Percentiles rank a stretch among this genome's conserved stretches.
phyloP scores from a whole-genome alignment of 1,284 basidiomycete species.

The Cerrena zonata region DNA sequence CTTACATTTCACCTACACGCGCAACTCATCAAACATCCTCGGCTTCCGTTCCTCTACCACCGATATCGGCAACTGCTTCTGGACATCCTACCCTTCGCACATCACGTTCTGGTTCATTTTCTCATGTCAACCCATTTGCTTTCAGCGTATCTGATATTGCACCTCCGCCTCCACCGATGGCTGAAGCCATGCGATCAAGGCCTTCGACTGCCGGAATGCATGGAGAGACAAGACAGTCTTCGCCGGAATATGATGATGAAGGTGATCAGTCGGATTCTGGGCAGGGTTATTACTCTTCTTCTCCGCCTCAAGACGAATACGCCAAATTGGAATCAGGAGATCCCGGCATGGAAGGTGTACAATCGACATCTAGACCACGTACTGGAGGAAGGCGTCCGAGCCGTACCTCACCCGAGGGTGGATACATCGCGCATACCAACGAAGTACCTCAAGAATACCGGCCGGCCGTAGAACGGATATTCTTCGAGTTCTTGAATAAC shows the following conservation, averaged over 20 bases:
- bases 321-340: conserved; percentile 5
- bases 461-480: conserved; percentile 80
- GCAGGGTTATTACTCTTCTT: conserved; percentile 17
- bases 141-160: conserved; percentile 33
- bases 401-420: conserved; percentile 26
- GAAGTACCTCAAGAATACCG: conserved; percentile 80
- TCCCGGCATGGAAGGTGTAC: conserved; percentile 14
- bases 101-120: conserved; percentile 62
- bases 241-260: conserved; percentile 34
- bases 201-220: conserved; percentile 28
- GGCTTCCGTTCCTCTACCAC: conserved; percentile 34
- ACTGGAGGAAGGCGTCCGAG: conserved; percentile 23
- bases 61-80: conserved; percentile 13
- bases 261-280: conserved; percentile 17
- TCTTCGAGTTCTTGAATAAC: conserved; percentile 83
- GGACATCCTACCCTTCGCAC: conserved; percentile 35
- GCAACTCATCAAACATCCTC: conserved; percentile 20
- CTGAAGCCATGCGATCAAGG: conserved; percentile 20
- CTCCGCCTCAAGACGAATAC: conserved; percentile 9
- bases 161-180: conserved; percentile 13
- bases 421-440: conserved; percentile 37
- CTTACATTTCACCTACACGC: conserved; percentile 22
- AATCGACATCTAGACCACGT: conserved; percentile 18
- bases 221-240: conserved; percentile 19
- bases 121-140: conserved; percentile 41